Conservation (phyloP, 805 yeast genomes). For the Candida coleopterorum region DNA sequence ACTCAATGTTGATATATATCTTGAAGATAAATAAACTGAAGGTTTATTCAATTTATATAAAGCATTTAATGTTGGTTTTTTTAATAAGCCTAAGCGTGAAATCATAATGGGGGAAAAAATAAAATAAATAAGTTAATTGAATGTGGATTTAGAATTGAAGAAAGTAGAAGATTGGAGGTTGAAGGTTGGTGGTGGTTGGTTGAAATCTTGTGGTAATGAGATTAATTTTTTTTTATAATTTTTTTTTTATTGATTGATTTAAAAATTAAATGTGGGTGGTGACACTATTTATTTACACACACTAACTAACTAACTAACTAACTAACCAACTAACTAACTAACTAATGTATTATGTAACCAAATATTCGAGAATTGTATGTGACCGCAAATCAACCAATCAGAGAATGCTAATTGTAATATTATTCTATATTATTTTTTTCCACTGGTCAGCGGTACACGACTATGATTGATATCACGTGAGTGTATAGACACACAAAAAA, state of each 20-base stretch:
- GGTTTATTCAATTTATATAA: slow-evolving; percentile 6
- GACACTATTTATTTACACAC: too few relatives aligned
- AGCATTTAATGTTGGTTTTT: slow-evolving; percentile 14
- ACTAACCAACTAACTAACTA: too few relatives aligned
- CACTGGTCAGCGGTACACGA: neutral
- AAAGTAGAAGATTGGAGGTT: neutral
- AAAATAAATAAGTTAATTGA: too few relatives aligned
- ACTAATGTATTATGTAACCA: too few relatives aligned
- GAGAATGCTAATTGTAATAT: neutral
- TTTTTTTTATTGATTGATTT: neutral
- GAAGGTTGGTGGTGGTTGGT: neutral
- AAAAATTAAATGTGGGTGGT: neutral
- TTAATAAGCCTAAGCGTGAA: slow-evolving; percentile 28
- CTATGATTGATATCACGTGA: neutral
- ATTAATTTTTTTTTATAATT: too few relatives aligned
- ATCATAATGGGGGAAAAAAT: slow-evolving; percentile 23
- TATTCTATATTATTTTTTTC: neutral
- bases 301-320: too few relatives aligned
- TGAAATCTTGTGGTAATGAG: neutral
- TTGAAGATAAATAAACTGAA: slow-evolving; percentile 10
- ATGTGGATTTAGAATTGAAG: too few relatives aligned
- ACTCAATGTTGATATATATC: slow-evolving; percentile 29
- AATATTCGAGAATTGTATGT: too few relatives aligned
- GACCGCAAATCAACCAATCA: neutral
- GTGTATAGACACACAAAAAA: neutral